These are phyloP conservation scores for Umbilicaria muhlenbergii DNA, from an alignment of 495 filamentous ascomycete genomes.

Conservation along the genomic window DNA sequence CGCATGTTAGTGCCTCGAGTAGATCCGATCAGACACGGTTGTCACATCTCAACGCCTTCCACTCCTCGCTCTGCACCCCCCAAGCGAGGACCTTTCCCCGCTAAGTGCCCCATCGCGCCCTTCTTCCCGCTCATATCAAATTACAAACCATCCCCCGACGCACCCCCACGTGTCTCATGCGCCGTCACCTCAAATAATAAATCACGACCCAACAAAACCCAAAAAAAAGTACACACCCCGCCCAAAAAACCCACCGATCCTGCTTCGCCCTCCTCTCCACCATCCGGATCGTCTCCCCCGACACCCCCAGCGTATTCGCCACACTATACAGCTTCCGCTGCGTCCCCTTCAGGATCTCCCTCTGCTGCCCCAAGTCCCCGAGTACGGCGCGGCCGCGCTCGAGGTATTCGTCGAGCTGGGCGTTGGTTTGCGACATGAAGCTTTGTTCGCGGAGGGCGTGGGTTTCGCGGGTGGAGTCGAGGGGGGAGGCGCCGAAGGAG, in stretches of 20 bases:
- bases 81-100: too few species aligned
- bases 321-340: constrained; percentile 82
- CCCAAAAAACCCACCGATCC: constrained; percentile 98
- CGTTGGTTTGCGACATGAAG: constrained; percentile 66
- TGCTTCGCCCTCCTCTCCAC: constrained; percentile 78
- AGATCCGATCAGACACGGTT: too few species aligned
- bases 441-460: constrained; percentile 83
- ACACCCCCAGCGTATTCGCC: constrained; percentile 84
- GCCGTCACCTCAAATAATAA: constrained; percentile 57
- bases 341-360: constrained; percentile 87
- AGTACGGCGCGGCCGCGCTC: constrained; percentile 82
- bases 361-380: constrained; percentile 74
- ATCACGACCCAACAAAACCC: constrained; percentile 81
- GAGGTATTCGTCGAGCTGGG: constrained; percentile 82
- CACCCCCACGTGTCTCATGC: too few species aligned
- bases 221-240: constrained; percentile 76
- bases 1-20: too few species aligned
- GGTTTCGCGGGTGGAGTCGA: constrained; percentile 52
- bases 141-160: too few species aligned
- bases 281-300: constrained; percentile 93
- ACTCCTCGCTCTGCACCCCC: too few species aligned
- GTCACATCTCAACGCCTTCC: too few species aligned
- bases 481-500: constrained; percentile 35
- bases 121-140: too few species aligned
- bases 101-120: too few species aligned